Evolutionary conservation across 305 asterid species (phyloP), one percentile per base, ranked within the genome.

Genomic region (Solanum hybrid): DNA sequence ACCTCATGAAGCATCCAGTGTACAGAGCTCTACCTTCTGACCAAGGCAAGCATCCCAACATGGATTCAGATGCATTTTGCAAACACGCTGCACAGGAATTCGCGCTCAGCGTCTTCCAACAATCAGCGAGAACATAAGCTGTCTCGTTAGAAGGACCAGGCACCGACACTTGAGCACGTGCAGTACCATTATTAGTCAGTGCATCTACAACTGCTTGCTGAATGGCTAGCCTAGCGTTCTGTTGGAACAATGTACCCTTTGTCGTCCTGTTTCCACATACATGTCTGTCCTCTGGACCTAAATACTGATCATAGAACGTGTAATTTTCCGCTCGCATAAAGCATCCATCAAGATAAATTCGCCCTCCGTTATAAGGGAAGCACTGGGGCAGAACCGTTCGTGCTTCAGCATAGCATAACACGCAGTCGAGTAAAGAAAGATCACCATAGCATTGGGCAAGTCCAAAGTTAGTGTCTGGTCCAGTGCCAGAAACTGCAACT

Each of bases 371-470:
- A 64, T 0, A 19, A 15, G 92, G 92, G 72, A 36, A 90, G 86
- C 93, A 93, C 22, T 10, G 40, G 1, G 92, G 91, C 10, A 91
- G 40, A 38, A 85, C 13, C 0, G 80, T 56, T 0, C 92, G 93
- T 4, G 93, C 94, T 78, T 89, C 89, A 11, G 90, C 90, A 77
- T 78, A 91, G 77, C 94, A 93, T 27, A 87, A n/a, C 4, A 34
- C 6, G 14, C 94, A 91, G 42, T 91, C 92, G 24, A 14, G 6
- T 26, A 73, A 32, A 5, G 94, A 90, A 73, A 91, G 88, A 91
- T 91, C 90, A 4, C 89, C 82, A 32, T 91, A 91, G 91, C 94
- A 93, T 73, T 93, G 94, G 5, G 92, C 88, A 13, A 93, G 93
- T 45, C 88, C 91, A 90, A 76, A 89, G 42, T 9, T 79, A 72